Evolutionary conservation across 352 stramenopile genomes (phyloP), one percentile per base, ranked within the genome.

Genomic region (Globisporangium megalacanthum): DNA sequence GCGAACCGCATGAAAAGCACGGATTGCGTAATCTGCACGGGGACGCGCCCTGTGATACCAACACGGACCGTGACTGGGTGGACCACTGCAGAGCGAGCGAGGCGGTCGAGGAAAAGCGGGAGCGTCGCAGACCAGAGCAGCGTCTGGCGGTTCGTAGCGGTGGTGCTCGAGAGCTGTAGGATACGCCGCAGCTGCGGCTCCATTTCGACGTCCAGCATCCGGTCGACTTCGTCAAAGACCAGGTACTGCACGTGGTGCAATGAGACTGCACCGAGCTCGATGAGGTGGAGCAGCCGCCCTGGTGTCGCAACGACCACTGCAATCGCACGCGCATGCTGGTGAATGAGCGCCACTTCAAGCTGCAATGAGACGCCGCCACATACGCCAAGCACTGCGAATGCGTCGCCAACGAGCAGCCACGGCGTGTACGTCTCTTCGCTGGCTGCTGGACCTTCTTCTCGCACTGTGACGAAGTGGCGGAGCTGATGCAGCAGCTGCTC

Each of bases 211-310:
- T 99, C 94, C 35, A 99, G 85, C 52, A 99, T 80, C 47, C 96
- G 86, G 68, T 99, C 97, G 4, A 95, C 96, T 66, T 99, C 97
- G 64, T 99, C 97, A 6, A 99, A 19, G 88, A 92, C 60, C 86
- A 89, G 52, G 90, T 67, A 75, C 75, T 54, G 51, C 72, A 78
- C 66, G 31, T 41, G 29, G 35, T 59, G 45, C 22, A 69, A 64
- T 17, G 70, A 70, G 9, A 84, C 36, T 13, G 72, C 60, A 49
- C 55, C 60, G 15, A 36, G 51, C 22, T 61, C 20, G 1, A 80
- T 9, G 25, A 88, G 35, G 65, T 90, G 60, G 79, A 84, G 52
- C 45, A 90, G 59, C 15, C 79, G 69, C 22, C 79, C 79, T 4
- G 79, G 77, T 6, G 79, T 90, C 3, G 79, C 73, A 7, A 90